Percentiles rank a stretch among this genome's conserved stretches.
Evolutionary conservation across 2,329 filamentous ascomycete species (phyloP).

Genomic region (Simplicillium aogashimaense): DNA sequence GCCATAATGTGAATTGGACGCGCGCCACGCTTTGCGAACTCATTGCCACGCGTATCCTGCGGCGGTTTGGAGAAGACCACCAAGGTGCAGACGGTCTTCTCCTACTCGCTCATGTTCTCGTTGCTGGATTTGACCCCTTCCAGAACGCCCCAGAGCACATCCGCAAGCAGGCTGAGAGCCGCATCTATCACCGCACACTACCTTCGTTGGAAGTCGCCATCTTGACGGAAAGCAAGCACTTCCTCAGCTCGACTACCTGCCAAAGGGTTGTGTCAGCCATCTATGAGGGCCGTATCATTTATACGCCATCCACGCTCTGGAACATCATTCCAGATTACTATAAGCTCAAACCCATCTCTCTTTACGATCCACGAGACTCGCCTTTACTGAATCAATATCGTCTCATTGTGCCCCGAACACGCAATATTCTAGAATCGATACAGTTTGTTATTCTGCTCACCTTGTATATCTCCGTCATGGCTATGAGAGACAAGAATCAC

Average conservation of each 20-base stretch:
- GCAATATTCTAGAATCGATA: constrained; percentile 63
- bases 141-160: constrained; percentile 68
- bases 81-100: constrained; percentile 61
- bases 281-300: constrained; percentile 70
- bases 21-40: constrained; percentile 72
- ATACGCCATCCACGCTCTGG: constrained; percentile 72
- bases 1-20: constrained; percentile 73
- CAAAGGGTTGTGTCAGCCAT: constrained; percentile 77
- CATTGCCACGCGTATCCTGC: constrained; percentile 66
- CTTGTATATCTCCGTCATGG: constrained; percentile 66
- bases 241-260: constrained; percentile 67
- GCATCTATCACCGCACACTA: constrained; percentile 47
- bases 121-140: constrained; percentile 77
- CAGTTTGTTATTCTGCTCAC: constrained; percentile 63
- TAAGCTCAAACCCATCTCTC: constrained; percentile 70
- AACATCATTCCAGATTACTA: constrained; percentile 81
- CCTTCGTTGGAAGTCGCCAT: constrained; percentile 78
- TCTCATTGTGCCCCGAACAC: constrained; percentile 68
- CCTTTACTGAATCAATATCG: constrained; percentile 78
- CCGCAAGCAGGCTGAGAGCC: constrained; percentile 44
- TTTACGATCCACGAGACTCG: constrained; percentile 69
- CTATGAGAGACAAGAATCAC: constrained; percentile 46
- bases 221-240: constrained; percentile 69
- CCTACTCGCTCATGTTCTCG: constrained; percentile 66
- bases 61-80: constrained; percentile 71